Evolutionary conservation across 1,139 yeast genomes (phyloP).

Genomic region (Debaryomyces udenii): DNA sequence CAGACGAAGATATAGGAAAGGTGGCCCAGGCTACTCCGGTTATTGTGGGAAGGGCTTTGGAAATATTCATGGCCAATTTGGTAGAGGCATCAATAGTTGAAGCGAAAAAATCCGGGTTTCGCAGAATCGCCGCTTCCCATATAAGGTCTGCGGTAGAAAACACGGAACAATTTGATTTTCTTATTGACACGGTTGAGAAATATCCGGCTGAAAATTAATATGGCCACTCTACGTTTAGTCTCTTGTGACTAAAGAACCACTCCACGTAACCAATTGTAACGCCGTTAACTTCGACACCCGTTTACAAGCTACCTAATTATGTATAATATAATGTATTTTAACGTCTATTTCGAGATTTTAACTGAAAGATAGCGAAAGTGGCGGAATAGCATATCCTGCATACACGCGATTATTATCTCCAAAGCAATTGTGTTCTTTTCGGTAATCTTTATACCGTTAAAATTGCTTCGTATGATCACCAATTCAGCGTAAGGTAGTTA

Average conservation of each 20-base stretch:
- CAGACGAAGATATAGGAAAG: constrained; percentile 97
- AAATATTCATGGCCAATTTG: constrained; percentile 85
- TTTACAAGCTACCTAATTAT: not conserved
- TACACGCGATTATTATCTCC: not conserved
- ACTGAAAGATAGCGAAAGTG: not conserved
- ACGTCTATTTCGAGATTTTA: constrained; percentile 1
- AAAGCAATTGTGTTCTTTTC: constrained; percentile 1
- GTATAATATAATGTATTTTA: constrained; percentile 9
- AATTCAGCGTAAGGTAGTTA: not conserved
- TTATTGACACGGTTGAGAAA: constrained; percentile 72
- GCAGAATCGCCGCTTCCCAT: constrained; percentile 82
- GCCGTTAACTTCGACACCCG: no score
- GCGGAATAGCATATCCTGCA: no score
- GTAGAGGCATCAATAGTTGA: constrained; percentile 83
- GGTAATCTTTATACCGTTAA: not conserved
- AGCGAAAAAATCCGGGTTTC: constrained; percentile 75
- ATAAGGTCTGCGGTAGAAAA: constrained; percentile 80
- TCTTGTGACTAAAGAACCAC: no score
- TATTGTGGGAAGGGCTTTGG: constrained; percentile 92
- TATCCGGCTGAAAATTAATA: constrained; percentile 40
- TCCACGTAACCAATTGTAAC: no score
- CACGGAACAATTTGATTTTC: constrained; percentile 90
- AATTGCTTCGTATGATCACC: constrained; percentile 10
- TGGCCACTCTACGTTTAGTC: not conserved
- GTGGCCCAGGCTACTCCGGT: constrained; percentile 99